Evolutionary conservation across 345 rosid genomes (phyloP).

Genomic region (Ceriops decandra): DNA sequence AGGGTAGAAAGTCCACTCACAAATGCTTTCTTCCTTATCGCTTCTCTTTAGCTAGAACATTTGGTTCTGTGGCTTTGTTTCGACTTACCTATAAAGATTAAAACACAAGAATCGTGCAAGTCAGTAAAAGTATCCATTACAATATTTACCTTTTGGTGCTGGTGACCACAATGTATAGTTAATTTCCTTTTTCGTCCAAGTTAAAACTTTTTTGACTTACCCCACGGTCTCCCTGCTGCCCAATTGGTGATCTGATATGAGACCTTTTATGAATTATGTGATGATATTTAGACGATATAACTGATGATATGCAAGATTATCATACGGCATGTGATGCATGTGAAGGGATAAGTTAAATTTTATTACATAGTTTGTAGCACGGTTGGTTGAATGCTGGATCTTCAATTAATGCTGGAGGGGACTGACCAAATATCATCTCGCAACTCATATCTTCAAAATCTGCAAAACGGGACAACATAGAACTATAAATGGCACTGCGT

Average conservation of each 20-base stretch:
- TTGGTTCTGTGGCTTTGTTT: conserved; percentile 47
- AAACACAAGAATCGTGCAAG: conserved; percentile 3
- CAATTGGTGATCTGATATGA: neutral
- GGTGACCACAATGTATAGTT: neutral
- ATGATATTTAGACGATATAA: neutral
- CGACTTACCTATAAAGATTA: conserved; percentile 57
- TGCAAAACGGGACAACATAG: conserved; percentile 32
- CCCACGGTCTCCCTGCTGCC: neutral
- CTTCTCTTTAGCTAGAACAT: conserved; percentile 34
- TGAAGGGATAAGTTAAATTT: conserved; percentile 1
- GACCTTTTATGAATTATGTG: too few relatives aligned
- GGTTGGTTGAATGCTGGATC: conserved; percentile 87
- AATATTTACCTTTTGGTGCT: neutral
- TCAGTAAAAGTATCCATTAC: conserved; percentile 1
- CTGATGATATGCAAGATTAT: neutral
- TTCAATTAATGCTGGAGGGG: conserved; percentile 56
- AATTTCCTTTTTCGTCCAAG: neutral
- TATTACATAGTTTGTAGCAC: conserved; percentile 74
- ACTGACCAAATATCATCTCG: conserved; percentile 85
- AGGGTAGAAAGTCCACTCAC: conserved; percentile 4
- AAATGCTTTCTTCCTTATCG: neutral
- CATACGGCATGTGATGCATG: neutral
- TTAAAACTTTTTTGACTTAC: neutral
- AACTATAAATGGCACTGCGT: conserved; percentile 5
- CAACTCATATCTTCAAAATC: conserved; percentile 97